Base-by-base conservation (phyloP, 75 land plant species). In the Adiantum capillusveneris region DNA sequence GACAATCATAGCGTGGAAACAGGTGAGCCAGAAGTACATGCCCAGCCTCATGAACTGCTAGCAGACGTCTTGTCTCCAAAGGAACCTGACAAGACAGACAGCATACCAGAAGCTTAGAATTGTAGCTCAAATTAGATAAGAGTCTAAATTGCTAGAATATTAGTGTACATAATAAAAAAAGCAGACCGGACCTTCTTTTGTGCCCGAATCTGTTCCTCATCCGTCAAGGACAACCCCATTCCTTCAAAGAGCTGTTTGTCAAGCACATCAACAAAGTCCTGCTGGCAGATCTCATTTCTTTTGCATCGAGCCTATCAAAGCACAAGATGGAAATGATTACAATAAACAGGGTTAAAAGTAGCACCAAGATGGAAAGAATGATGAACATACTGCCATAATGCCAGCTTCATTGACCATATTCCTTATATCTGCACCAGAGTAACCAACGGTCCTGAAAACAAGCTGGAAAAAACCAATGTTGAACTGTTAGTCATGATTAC, bases 21-120 rank as follows among this genome's bases (percentile, higher is more conserved):
- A 94, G 53, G 58, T 94, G 98, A 46, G 98, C 98, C 68, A 94
- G 67, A 14, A 94, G 66, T 48, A 94, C 74, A 58, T 94, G 98
- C 44, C 98, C 98, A 63, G 98, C 95, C 72, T 94, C 98, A 80
- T 94, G 98, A n/a, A 81, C 90, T 53, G 98, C 98, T 61, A 94
- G 67, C 52, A 89, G 55, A 66, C 79, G 83, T 68, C 63, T 89
- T 53, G 68, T 86, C 56, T 89, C 96, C 46, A 75, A 11, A 25
- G 89, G 71, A 0, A 92, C 78, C 97, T 92, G 61, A 60, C 2
- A 22, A 26, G 25, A 53, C 42, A 39, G 12, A 13, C 13, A 39
- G 12, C 7, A 7, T 39, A 9, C 42, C 7, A 9, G 12, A 7
- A 39, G 42, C 13, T 39, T 39, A 39, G 13, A 39, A 39, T 13